Evolutionary conservation across 352 stramenopile genomes (phyloP).

Genomic region (Phytophthora lateralis): DNA sequence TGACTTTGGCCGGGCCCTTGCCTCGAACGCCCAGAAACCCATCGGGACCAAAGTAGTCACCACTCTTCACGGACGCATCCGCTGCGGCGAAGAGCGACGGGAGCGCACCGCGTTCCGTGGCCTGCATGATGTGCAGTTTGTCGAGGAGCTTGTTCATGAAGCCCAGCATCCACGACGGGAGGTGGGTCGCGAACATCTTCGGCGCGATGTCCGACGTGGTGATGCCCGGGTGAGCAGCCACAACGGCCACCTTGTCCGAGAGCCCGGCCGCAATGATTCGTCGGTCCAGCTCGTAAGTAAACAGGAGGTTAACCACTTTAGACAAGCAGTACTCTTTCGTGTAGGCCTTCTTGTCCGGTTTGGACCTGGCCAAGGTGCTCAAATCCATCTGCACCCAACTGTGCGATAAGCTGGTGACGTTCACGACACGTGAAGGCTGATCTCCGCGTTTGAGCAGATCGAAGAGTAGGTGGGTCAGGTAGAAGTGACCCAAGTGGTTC

Average conservation of each 20-base stretch:
- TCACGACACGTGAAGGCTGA: conserved; percentile 36
- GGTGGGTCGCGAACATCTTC: conserved; percentile 28
- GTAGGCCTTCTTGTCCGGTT: conserved; percentile 36
- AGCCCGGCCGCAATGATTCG: conserved; percentile 33
- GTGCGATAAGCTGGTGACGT: conserved; percentile 46
- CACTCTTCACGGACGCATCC: conserved; percentile 23
- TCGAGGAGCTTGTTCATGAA: conserved; percentile 34
- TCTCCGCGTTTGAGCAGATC: conserved; percentile 41
- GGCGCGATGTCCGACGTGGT: conserved; percentile 35
- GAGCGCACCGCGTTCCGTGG: conserved; percentile 31
- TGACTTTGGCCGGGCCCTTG: conserved; percentile 28
- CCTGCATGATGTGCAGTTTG: conserved; percentile 43
- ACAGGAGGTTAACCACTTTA: conserved; percentile 53
- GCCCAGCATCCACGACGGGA: conserved; percentile 31
- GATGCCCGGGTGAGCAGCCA: conserved; percentile 43
- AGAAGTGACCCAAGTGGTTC: conserved; percentile 71
- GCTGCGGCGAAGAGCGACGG: conserved; percentile 42
- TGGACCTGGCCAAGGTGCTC: conserved; percentile 31
- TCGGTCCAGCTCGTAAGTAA: conserved; percentile 51
- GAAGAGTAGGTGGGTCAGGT: conserved; percentile 57
- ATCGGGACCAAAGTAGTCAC: conserved; percentile 33
- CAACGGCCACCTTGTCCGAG: conserved; percentile 29
- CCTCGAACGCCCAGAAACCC: conserved; percentile 39
- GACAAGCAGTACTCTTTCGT: conserved; percentile 55
- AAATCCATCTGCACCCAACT: conserved; percentile 36